phyloP scores from a whole-genome alignment of 1,139 yeast species.

The Ogataea hybrid region DNA sequence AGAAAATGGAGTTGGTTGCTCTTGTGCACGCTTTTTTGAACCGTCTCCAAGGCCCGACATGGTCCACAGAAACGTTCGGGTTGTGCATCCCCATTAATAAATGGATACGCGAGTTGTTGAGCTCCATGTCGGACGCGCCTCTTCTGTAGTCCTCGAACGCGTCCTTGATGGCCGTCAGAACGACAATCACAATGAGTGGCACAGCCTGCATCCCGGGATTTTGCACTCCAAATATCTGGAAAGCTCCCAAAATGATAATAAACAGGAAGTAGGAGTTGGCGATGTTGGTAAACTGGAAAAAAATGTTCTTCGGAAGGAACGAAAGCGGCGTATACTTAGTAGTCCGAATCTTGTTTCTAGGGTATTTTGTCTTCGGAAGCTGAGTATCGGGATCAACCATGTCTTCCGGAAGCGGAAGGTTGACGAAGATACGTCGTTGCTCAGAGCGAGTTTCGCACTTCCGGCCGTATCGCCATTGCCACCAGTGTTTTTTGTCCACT shows the following conservation, averaged over 20 bases:
- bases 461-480: background rate
- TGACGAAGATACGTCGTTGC: constrained; percentile 28
- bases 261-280: constrained; percentile 56
- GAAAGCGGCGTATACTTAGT: constrained; percentile 58
- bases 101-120: constrained; percentile 51
- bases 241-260: constrained; percentile 49
- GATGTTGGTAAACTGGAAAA: constrained; percentile 50
- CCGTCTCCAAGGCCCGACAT: constrained; percentile 49
- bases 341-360: constrained; percentile 57
- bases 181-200: constrained; percentile 57
- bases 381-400: constrained; percentile 29
- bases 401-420: constrained; percentile 29
- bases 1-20: constrained; percentile 20
- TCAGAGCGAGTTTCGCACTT: constrained; percentile 1
- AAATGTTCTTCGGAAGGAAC: constrained; percentile 52
- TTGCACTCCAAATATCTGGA: constrained; percentile 58
- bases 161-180: constrained; percentile 54
- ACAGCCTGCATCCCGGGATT: constrained; percentile 55
- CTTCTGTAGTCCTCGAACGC: constrained; percentile 59
- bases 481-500: background rate
- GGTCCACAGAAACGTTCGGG: constrained; percentile 44
- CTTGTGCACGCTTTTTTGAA: constrained; percentile 44
- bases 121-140: constrained; percentile 50
- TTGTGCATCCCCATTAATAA: constrained; percentile 41
- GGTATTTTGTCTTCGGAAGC: constrained; percentile 32